Base-by-base conservation (phyloP, 2,329 filamentous ascomycete species). In the Diaporthe humulicola region DNA sequence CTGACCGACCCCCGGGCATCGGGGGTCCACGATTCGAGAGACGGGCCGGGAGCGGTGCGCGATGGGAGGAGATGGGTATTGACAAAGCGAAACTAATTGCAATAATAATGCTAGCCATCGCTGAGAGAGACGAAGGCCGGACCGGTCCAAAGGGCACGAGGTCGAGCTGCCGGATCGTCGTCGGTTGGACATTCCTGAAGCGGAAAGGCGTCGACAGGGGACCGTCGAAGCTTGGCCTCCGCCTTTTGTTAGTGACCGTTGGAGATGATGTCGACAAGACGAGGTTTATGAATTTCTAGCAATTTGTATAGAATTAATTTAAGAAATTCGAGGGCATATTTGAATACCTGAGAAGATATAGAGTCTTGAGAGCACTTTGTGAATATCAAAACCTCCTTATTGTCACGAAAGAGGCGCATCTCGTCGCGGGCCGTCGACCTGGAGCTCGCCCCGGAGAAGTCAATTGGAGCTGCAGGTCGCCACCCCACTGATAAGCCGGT, bases 111-210 rank as follows among this genome's bases (percentile, higher is more conserved):
- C n/a, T 9, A 57, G 28, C 19, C 38, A 52, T 52, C n/a, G 33
- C 45, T 45, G 36, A 15, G 38, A 33, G 10, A 42, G 56, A 64
- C 40, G 60, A 40, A 56, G 30, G 71, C 74, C 72, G 67, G 74
- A 30, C 67, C 67, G 60, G 71, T 66, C 30, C 38, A 36, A 10
- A 54, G 33, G 33, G 54, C 45, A 54, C n/a, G 36, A 61, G 36
- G 40, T 38, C 33, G 40, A 52, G 40, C 15, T 25, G 52, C 71
- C 72, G 72, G 72, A 38, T 61, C 42, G 22, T 36, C 14, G 36
- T 54, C 74, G 74, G 74, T 72, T 76, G 74, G 67, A 74, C 74
- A 67, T 76, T 45, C 74, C 74, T 70, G 36, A 76, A 67, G 22
- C 8, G 60, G 74, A 54, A 74, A 76, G 60, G 72, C 42, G 25